Conservation (phyloP, 1,139 yeast genomes). For the Blastobotrys niveus region DNA sequence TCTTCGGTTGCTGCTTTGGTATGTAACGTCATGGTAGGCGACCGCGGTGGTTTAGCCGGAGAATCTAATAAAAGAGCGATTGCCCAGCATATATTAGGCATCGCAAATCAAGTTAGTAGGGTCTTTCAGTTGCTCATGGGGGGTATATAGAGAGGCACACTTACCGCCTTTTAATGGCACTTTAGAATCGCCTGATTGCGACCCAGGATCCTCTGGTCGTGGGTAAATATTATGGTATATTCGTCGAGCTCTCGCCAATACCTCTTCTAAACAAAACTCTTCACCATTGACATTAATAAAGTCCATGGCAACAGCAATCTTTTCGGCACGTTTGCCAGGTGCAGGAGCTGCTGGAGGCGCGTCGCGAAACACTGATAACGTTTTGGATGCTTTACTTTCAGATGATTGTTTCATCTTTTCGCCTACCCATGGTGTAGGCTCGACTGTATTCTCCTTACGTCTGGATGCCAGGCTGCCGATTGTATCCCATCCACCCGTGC, state of each 20-base stretch:
- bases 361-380: slow-evolving; percentile 43
- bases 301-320: slow-evolving; percentile 44
- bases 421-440: slow-evolving; percentile 64
- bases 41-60: slow-evolving; percentile 22
- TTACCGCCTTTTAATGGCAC: slow-evolving; percentile 26
- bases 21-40: slow-evolving; percentile 72
- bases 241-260: slow-evolving; percentile 47
- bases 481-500: slow-evolving; percentile 42
- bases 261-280: slow-evolving; percentile 57
- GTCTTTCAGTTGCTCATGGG: not conserved
- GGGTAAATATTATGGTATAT: slow-evolving; percentile 22
- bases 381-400: slow-evolving; percentile 24
- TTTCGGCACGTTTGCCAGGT: slow-evolving; percentile 50
- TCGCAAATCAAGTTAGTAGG: not conserved
- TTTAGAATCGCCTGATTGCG: slow-evolving; percentile 14
- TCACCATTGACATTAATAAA: slow-evolving; percentile 47
- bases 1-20: slow-evolving; percentile 75
- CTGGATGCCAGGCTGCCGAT: slow-evolving; percentile 49
- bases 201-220: slow-evolving; percentile 5
- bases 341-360: slow-evolving; percentile 15
- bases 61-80: slow-evolving; percentile 14
- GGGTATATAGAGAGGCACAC: slow-evolving; percentile 1
- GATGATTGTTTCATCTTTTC: slow-evolving; percentile 45
- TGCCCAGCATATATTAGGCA: slow-evolving; percentile 1
- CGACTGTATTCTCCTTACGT: slow-evolving; percentile 58